These are phyloP conservation scores for Erythrobasidium hasegawianum DNA, from an alignment of 1,284 basidiomycete species.

Conservation along the genomic window DNA sequence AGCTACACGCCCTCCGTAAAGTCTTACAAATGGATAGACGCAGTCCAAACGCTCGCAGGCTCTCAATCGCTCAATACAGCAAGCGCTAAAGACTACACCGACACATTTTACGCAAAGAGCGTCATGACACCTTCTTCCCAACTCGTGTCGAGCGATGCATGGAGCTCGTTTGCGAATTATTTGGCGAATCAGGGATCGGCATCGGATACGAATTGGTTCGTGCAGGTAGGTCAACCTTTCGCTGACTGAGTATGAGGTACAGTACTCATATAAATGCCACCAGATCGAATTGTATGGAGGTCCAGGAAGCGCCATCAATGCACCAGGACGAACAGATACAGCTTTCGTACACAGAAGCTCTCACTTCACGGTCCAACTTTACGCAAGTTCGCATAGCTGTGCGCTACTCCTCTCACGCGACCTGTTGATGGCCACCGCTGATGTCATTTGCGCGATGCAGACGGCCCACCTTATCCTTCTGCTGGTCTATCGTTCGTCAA, in stretches of 20 bases:
- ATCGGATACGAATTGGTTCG: constrained; percentile 41
- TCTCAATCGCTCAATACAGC: constrained; percentile 15
- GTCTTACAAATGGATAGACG: not conserved
- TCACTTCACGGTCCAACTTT: constrained; percentile 47
- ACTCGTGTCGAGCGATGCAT: constrained; percentile 36
- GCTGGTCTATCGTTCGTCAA: constrained; percentile 39
- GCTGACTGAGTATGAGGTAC: too few relatives aligned
- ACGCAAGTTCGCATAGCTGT: constrained; percentile 39
- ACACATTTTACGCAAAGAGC: constrained; percentile 27
- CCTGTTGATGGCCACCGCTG: too few relatives aligned
- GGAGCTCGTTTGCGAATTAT: constrained; percentile 41
- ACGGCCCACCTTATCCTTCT: constrained; percentile 39
- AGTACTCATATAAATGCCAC: too few relatives aligned
- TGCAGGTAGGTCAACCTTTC: too few relatives aligned
- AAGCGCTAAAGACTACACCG: constrained; percentile 3
- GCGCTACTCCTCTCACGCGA: too few relatives aligned
- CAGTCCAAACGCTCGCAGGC: not conserved
- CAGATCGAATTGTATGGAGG: constrained; percentile 40
- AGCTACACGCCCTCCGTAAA: not conserved
- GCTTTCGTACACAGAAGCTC: constrained; percentile 47
- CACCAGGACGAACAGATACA: constrained; percentile 39
- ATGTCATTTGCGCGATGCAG: too few relatives aligned
- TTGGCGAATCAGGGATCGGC: constrained; percentile 33
- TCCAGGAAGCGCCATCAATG: constrained; percentile 42
- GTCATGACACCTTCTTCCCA: constrained; percentile 39